Conservation (phyloP, 2,329 filamentous ascomycete genomes). For the Monosporascus sp. region DNA sequence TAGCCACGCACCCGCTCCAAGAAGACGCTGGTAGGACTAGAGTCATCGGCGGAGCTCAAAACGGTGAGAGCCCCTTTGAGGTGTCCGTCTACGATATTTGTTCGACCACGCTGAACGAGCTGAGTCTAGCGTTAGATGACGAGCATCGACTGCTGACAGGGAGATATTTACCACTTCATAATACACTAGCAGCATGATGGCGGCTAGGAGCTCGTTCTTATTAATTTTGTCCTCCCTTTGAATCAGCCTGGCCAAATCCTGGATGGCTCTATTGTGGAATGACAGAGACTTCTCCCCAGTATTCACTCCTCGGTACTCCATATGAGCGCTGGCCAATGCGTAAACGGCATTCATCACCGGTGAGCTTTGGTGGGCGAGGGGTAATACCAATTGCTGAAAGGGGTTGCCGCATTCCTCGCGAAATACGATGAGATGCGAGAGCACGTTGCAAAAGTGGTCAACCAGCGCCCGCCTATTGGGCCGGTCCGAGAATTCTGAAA, state of each 20-base stretch:
- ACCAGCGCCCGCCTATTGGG: constrained; percentile 51
- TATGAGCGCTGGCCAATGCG: constrained; percentile 76
- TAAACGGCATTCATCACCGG: constrained; percentile 78
- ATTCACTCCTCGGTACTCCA: constrained; percentile 59
- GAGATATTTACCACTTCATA: constrained; percentile 54
- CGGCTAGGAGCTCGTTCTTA: constrained; percentile 53
- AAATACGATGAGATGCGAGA: constrained; percentile 62
- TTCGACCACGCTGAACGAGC: constrained; percentile 55
- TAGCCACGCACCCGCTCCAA: constrained; percentile 46
- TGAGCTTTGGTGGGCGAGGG: constrained; percentile 48
- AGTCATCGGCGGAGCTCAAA: constrained; percentile 44
- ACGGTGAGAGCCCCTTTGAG: constrained; percentile 58
- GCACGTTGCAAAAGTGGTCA: constrained; percentile 58
- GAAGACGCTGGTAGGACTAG: constrained; percentile 50
- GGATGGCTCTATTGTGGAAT: constrained; percentile 56
- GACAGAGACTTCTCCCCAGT: constrained; percentile 51
- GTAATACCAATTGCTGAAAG: constrained; percentile 58
- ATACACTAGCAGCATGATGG: constrained; percentile 58
- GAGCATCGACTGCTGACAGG: background rate
- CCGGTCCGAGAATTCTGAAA: constrained; percentile 51
- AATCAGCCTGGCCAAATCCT: constrained; percentile 52
- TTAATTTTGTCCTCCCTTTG: constrained; percentile 44
- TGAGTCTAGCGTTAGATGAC: constrained; percentile 24
- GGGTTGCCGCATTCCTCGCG: constrained; percentile 58
- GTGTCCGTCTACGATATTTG: constrained; percentile 56